phyloP scores from a whole-genome alignment of 2,329 filamentous ascomycete species.

The Aspergillus niger region DNA sequence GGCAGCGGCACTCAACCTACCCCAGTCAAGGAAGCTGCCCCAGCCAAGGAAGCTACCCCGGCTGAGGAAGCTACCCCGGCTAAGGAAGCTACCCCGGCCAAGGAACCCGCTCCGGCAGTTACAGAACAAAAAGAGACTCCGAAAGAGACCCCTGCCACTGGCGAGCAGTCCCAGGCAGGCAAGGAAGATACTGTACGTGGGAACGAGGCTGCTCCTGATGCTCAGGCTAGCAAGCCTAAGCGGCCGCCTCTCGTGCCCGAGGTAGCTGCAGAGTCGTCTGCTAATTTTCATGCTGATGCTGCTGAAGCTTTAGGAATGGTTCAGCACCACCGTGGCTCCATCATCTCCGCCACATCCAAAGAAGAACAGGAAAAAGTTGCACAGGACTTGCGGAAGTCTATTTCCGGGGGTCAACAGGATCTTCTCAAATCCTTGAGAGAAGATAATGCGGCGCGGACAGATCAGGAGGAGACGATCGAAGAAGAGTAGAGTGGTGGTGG shows the following conservation, averaged over 20 bases:
- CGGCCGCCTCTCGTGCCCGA: conserved; percentile 39
- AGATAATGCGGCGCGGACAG: conserved; percentile 28
- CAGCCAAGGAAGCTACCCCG: conserved; percentile 5
- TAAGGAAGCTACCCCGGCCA: conserved; percentile 7
- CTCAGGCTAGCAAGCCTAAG: conserved; percentile 25
- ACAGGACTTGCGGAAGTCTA: conserved; percentile 41
- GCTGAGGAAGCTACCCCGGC: not conserved
- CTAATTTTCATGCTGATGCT: conserved; percentile 42
- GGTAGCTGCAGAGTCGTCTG: conserved; percentile 39
- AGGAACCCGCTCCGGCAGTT: conserved; percentile 5
- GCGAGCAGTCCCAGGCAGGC: conserved; percentile 19
- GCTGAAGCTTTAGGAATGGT: conserved; percentile 39
- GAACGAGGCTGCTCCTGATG: conserved; percentile 35
- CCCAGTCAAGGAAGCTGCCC: not conserved
- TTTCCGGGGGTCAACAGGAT: conserved; percentile 32
- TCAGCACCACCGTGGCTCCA: conserved; percentile 42
- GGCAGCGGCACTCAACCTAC: conserved; percentile 20
- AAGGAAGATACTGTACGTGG: conserved; percentile 26
- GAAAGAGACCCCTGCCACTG: conserved; percentile 11
- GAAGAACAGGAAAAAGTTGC: conserved; percentile 39
- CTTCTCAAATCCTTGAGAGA: conserved; percentile 34
- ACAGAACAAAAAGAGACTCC: conserved; percentile 20
- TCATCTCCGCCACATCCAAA: conserved; percentile 36
- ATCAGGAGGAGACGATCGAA: conserved; percentile 27
- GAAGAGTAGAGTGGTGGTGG: conserved; percentile 21